Conservation (phyloP, 306 rosid genomes). For the Prosopis cineraria region DNA sequence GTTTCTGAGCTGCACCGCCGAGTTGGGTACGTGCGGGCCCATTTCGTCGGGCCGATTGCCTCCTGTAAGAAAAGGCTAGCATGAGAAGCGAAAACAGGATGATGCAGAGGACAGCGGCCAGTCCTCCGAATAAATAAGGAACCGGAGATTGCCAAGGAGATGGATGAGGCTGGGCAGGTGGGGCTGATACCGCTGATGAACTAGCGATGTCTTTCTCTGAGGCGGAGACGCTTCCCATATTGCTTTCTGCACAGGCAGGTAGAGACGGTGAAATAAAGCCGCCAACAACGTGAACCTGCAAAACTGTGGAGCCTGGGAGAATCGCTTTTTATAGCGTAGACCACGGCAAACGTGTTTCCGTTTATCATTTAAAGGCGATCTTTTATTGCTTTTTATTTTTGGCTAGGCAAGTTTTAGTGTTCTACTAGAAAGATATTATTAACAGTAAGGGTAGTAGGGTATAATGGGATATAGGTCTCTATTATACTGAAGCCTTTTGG, state of each 20-base stretch:
- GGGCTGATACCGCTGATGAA: background rate
- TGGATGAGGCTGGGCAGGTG: constrained; percentile 22
- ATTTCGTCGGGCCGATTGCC: background rate
- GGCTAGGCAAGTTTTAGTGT: no score
- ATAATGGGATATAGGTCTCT: no score
- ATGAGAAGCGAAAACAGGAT: constrained; percentile 61
- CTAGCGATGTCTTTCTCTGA: constrained; percentile 18
- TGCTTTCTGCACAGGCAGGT: background rate
- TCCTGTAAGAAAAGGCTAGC: constrained; percentile 72
- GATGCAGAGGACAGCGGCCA: constrained; percentile 61
- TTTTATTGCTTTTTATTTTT: no score
- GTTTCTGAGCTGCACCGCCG: constrained; percentile 29
- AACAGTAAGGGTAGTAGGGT: no score
- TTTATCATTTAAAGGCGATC: no score
- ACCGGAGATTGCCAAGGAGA: constrained; percentile 84
- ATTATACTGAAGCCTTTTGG: no score
- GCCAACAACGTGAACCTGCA: constrained; percentile 38
- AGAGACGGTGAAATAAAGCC: background rate
- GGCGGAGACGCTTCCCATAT: constrained; percentile 48
- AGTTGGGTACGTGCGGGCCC: constrained; percentile 41
- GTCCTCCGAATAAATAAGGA: constrained; percentile 82
- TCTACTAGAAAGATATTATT: no score
- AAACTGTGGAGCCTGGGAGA: background rate
- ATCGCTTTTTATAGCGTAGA: constrained; percentile 41
- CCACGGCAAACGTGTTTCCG: background rate